These are phyloP conservation scores for Colletotrichum australisinense DNA, from an alignment of 2,329 filamentous ascomycete genomes.

Conservation along the genomic window DNA sequence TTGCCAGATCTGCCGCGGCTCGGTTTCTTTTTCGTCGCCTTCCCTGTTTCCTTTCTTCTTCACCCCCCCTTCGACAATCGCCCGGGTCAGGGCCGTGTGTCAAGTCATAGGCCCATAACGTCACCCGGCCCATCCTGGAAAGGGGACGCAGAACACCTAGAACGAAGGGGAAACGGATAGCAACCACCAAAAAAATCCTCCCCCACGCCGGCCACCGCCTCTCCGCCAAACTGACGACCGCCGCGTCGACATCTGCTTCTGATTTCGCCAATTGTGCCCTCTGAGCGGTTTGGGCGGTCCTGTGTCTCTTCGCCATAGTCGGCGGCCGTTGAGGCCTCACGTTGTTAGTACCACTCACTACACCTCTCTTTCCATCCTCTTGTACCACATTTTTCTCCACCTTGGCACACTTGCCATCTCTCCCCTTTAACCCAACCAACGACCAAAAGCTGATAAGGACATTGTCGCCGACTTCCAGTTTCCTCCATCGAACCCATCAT, in stretches of 20 bases:
- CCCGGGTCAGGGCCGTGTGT: constrained; percentile 30
- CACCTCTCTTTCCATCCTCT: constrained; percentile 23
- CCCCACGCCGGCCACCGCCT: constrained; percentile 16
- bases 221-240: not conserved
- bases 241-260: constrained; percentile 1
- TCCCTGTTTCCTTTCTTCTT: not conserved
- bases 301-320: constrained; percentile 36
- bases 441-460: constrained; percentile 28
- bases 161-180: constrained; percentile 34
- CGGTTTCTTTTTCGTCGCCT: not conserved
- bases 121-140: constrained; percentile 34
- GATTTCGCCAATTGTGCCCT: constrained; percentile 17
- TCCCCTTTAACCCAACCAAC: constrained; percentile 30
- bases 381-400: constrained; percentile 37
- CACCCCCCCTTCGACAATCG: not conserved
- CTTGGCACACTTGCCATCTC: constrained; percentile 35
- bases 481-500: constrained; percentile 51
- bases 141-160: constrained; percentile 27
- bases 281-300: constrained; percentile 12
- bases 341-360: constrained; percentile 34
- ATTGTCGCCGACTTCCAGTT: constrained; percentile 45
- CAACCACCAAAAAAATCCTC: constrained; percentile 23
- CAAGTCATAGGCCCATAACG: constrained; percentile 33
- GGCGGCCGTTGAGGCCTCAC: constrained; percentile 39
- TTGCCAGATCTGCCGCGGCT: not conserved